Evolutionary conservation across 805 yeast species (phyloP).

Genomic region (Metschnikowia kofuensis): DNA sequence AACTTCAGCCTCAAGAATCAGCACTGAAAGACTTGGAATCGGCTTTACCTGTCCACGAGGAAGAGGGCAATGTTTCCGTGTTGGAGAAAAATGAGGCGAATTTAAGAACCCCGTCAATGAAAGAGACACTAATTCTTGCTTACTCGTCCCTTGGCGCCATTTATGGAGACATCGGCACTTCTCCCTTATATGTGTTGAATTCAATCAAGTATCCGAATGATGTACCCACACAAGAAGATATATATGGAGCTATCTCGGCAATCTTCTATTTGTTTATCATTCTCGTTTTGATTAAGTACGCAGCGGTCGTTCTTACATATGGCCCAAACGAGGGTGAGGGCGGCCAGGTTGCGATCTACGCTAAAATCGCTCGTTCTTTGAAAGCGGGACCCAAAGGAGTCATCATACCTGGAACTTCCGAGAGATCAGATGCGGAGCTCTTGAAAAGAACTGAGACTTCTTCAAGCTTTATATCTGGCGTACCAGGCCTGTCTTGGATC

Average conservation of each 20-base stretch:
- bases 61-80: slow-evolving; percentile 4
- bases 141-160: slow-evolving; percentile 58
- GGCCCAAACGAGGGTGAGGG: slow-evolving; percentile 64
- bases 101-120: not conserved
- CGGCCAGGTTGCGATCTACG: slow-evolving; percentile 62
- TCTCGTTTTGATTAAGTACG: slow-evolving; percentile 51
- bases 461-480: slow-evolving; percentile 21
- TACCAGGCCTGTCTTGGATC: slow-evolving; percentile 16
- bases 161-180: slow-evolving; percentile 62
- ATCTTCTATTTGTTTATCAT: slow-evolving; percentile 55
- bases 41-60: not conserved
- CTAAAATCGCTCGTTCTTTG: slow-evolving; percentile 50
- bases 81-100: not conserved
- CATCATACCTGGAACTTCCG: slow-evolving; percentile 38
- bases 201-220: slow-evolving; percentile 26
- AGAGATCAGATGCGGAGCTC: slow-evolving; percentile 27
- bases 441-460: slow-evolving; percentile 39
- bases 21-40: slow-evolving; percentile 4
- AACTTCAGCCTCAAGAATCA: not conserved
- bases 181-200: slow-evolving; percentile 52
- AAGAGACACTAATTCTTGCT: slow-evolving; percentile 24
- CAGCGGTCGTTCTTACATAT: slow-evolving; percentile 43
- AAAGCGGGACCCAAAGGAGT: slow-evolving; percentile 48
- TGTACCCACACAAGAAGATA: slow-evolving; percentile 36
- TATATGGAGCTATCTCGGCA: slow-evolving; percentile 50